Base-by-base conservation (phyloP, 768 basidiomycete species). In the Tylopilus sp. region DNA sequence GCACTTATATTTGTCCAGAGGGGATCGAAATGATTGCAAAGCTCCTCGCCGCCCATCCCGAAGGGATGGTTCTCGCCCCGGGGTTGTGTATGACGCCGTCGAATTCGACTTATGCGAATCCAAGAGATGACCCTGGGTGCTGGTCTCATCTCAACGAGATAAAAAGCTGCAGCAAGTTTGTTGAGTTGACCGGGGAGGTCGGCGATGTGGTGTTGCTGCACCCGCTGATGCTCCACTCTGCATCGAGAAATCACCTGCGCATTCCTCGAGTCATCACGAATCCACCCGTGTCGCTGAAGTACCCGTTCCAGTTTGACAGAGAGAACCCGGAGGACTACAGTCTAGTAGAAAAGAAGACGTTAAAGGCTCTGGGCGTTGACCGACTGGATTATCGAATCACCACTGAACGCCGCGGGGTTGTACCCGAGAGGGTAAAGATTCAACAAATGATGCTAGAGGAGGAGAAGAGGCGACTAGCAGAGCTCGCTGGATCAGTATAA, bases 161-260 rank as follows among this genome's bases (percentile, higher is more conserved):
- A 26, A 46, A 48, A 22, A 36, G 8, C 22, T 50, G 44, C 15
- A 30, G 26, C 21, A 35, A 38, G 28, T 44, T 45, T 35, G 25
- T 46, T 11, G 49, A 56, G 28, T 7, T 47, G 21, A 48, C 44
- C 3, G 41, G 48, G 33, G 41, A 55, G 28, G 30, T 58, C 36
- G 48, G 52, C 23, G 47, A 58, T 22, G 46, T 47, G 10, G 28
- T 53, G n/a, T 38, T 40, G n/a, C 25, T 45, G 69, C 81, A 84
- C 64, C 80, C 82, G 12, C 65, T 85, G 44, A 85, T 85, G 80
- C 63, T 83, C 56, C 84, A 84, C 58, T 79, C 81, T 12, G 82
- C 82, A 11, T 79, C 80, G 28, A 80, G 77, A 63, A 85, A 85
- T 61, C 70, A 78, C 57, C 67, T 77, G 36, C 77, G 83, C 22